These are phyloP conservation scores for Lavandula angustifolia DNA, from an alignment of 257 asterid genomes.

Conservation along the genomic window DNA sequence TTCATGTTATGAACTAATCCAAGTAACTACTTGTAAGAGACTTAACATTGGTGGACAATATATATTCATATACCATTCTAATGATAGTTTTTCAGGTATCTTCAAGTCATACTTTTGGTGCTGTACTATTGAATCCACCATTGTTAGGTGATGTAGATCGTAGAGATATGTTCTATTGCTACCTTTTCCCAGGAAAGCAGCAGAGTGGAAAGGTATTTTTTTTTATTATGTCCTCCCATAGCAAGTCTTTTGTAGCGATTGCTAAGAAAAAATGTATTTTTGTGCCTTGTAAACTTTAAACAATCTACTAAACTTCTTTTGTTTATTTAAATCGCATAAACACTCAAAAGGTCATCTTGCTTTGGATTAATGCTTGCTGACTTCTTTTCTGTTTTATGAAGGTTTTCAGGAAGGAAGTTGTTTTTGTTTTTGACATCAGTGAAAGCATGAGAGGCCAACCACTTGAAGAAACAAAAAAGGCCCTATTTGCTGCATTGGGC, in stretches of 20 bases:
- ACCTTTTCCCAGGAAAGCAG: slow-evolving; percentile 65
- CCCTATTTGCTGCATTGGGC: slow-evolving; percentile 55
- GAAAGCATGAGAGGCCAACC: slow-evolving; percentile 71
- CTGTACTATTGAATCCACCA: slow-evolving; percentile 74
- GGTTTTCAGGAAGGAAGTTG: slow-evolving; percentile 67
- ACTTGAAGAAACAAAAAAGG: slow-evolving; percentile 61
- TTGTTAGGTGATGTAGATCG: slow-evolving; percentile 58
- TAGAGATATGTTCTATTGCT: slow-evolving; percentile 78
- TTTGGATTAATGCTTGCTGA: slow-evolving; percentile 28
- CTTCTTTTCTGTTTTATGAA: slow-evolving; percentile 31
- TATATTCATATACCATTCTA: slow-evolving; percentile 5
- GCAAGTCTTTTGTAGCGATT: not conserved
- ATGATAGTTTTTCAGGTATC: slow-evolving; percentile 55
- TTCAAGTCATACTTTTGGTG: slow-evolving; percentile 54
- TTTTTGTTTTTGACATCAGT: slow-evolving; percentile 73
- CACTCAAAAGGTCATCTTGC: slow-evolving; percentile 14
- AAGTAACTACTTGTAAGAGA: too few species aligned
- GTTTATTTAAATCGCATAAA: slow-evolving; percentile 2
- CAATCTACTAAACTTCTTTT: slow-evolving; percentile 8
- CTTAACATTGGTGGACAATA: too few species aligned
- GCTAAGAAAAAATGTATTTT: slow-evolving; percentile 10
- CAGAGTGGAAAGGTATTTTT: slow-evolving; percentile 54
- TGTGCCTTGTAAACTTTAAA: slow-evolving; percentile 8
- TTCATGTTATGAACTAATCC: too few species aligned
- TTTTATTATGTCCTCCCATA: not conserved